Evolutionary conservation across 441 rosid species (phyloP), one percentile per base, ranked within the genome.

Genomic region (Syzygium malaccense): DNA sequence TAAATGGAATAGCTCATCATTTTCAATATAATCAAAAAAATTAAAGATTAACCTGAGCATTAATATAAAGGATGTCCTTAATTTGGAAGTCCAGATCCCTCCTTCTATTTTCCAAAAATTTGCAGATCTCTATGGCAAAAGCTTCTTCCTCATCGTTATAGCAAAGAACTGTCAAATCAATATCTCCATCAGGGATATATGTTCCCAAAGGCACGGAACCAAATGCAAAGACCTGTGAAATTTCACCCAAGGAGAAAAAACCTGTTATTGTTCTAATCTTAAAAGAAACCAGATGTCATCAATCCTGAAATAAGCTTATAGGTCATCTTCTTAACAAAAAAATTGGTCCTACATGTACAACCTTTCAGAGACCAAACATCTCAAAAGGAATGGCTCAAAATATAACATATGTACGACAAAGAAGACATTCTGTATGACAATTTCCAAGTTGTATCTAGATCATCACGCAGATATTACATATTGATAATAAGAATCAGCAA

Each of bases 141-240:
- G 93, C 92, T 79, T 96, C 98, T 92, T 95, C 99, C 92, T 87
- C 89, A 85, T 93, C 91, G 62, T 88, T 96, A 89, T 91, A 92
- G 89, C 95, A 90, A 68, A 97, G 92, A 49, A 92, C 93, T 48
- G 98, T 98, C 91, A 98, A 92, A 93, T 98, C 99, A 85, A 98
- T 96, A 91, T 97, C 99, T 89, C 99, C 99, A 88, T 98, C 99
- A 66, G 99, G 99, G 85, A 98, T 98, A 93, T 96, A 98, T 13
- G 99, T 94, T 93, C 96, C 97, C 86, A 98, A 86, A 48, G 99
- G 99, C 86, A 97, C 98, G 2, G 99, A 98, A 80, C 99, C 99
- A 94, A 95, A 96, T 85, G 98, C 92, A 91, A 95, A 94, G 85
- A 96, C 97, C 99, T 98, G 91, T 55, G 89, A 87, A 90, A 54